Percentiles rank a stretch among this genome's conserved stretches.
phyloP scores from a whole-genome alignment of 495 filamentous ascomycete genomes.

The Neurospora tetrasperma region DNA sequence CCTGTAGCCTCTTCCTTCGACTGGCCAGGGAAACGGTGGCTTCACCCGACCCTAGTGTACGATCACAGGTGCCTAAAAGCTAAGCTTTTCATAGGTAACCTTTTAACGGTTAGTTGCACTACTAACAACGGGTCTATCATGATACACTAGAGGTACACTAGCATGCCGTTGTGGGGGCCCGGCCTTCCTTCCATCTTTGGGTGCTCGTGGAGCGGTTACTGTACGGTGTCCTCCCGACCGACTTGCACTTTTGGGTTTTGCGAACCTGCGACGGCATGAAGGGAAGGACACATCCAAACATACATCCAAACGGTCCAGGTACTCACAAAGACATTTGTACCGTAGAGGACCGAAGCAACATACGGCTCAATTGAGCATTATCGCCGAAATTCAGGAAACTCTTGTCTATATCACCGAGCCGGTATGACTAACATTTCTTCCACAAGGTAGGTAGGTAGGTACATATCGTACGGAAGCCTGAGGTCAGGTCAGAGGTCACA shows the following conservation, averaged over 20 bases:
- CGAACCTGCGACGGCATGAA: not conserved
- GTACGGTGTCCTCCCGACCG: not conserved
- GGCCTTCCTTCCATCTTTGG: not conserved
- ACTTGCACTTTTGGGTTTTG: not conserved
- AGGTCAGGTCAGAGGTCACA: not conserved
- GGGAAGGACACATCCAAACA: not conserved
- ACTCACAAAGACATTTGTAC: not conserved
- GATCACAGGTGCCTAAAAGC: not conserved
- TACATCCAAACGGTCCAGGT: not conserved
- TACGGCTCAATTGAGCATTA: not conserved
- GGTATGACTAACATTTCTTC: not conserved
- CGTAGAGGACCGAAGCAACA: not conserved
- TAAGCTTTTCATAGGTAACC: not conserved
- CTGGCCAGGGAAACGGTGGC: not conserved
- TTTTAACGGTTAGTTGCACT: not conserved
- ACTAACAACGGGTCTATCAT: not conserved
- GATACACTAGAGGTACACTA: not conserved
- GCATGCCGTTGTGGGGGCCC: too few relatives aligned
- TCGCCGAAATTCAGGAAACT: not conserved
- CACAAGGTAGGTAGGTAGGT: not conserved
- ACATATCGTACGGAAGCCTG: not conserved
- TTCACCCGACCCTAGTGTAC: not conserved
- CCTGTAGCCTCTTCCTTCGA: not conserved
- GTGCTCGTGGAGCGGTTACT: not conserved
- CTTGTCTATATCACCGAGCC: not conserved